These are phyloP conservation scores for Diospyros lotus DNA, from an alignment of 148 eudicot genomes.

Conservation along the genomic window DNA sequence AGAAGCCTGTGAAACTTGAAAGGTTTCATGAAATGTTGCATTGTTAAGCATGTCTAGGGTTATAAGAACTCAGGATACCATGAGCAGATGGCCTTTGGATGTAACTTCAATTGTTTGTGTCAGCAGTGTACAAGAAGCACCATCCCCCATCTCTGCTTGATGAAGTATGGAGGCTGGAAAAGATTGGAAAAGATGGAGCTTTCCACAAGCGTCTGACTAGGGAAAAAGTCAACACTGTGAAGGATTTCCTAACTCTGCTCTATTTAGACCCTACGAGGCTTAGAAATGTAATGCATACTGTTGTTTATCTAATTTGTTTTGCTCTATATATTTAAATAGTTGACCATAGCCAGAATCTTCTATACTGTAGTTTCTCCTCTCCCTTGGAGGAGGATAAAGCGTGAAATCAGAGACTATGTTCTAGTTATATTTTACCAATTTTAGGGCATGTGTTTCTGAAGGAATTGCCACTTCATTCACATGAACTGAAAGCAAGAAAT, in stretches of 20 bases:
- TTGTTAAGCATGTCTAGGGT: background rate
- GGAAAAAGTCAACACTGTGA: conserved; percentile 52
- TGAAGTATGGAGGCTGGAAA: conserved; percentile 71
- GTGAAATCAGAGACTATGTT: too few species aligned
- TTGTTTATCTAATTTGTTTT: too few species aligned
- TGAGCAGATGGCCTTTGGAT: background rate
- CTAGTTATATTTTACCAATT: too few species aligned
- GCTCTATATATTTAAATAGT: too few species aligned
- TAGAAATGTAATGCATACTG: conserved; percentile 39
- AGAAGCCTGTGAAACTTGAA: background rate
- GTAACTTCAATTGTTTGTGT: conserved; percentile 4
- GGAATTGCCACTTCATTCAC: too few species aligned
- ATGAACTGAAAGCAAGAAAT: too few species aligned
- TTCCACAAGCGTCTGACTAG: conserved; percentile 58
- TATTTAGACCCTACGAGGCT: conserved; percentile 58
- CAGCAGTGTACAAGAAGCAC: conserved; percentile 79
- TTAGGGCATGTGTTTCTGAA: too few species aligned
- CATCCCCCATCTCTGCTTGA: conserved; percentile 61
- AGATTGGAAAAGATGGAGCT: conserved; percentile 72
- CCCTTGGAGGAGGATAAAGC: too few species aligned
- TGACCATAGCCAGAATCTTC: too few species aligned
- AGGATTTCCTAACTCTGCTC: conserved; percentile 65
- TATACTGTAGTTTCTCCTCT: too few species aligned
- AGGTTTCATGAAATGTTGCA: background rate
- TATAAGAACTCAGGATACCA: background rate